phyloP scores from a whole-genome alignment of 2,329 filamentous ascomycete genomes.

The Fonsecaea pugnacius region DNA sequence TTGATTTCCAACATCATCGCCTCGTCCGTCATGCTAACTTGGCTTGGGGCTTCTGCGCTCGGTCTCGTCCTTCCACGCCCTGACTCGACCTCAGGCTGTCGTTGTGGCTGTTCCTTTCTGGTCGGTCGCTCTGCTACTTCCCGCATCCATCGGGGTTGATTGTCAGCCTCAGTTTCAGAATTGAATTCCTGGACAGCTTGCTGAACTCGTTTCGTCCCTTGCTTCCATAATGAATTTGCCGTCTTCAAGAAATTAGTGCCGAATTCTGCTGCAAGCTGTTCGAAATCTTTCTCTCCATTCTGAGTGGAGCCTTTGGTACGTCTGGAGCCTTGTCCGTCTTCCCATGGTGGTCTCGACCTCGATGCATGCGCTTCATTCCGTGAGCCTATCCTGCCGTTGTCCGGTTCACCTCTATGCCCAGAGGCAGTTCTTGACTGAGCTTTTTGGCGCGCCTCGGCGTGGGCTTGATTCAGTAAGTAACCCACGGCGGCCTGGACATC shows the following conservation, averaged over 20 bases:
- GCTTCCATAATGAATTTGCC: slow-evolving; percentile 94
- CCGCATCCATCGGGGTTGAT: slow-evolving; percentile 97
- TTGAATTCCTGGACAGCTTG: slow-evolving; percentile 88
- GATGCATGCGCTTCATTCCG: slow-evolving; percentile 57
- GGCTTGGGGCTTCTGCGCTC: slow-evolving; percentile 13
- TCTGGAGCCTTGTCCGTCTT: slow-evolving; percentile 15
- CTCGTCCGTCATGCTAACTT: slow-evolving; percentile 47
- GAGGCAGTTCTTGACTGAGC: slow-evolving; percentile 22
- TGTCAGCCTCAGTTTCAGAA: slow-evolving; percentile 70
- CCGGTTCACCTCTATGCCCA: slow-evolving; percentile 26
- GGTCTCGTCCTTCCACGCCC: slow-evolving; percentile 32
- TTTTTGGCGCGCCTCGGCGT: slow-evolving; percentile 78
- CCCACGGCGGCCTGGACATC: slow-evolving; percentile 87
- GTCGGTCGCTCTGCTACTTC: slow-evolving; percentile 56
- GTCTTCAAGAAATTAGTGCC: slow-evolving; percentile 87
- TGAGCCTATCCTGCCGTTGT: slow-evolving; percentile 50
- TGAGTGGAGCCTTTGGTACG: slow-evolving; percentile 46
- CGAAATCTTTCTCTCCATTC: slow-evolving; percentile 69
- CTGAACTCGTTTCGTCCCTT: slow-evolving; percentile 87
- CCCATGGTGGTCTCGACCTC: slow-evolving; percentile 32
- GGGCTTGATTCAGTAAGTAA: slow-evolving; percentile 88
- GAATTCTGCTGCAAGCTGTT: slow-evolving; percentile 79
- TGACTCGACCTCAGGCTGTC: slow-evolving; percentile 26
- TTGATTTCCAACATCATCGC: slow-evolving; percentile 78
- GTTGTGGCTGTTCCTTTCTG: slow-evolving; percentile 35